A percentile compares a stretch with the other conserved stretches of the same genome.
phyloP scores from a whole-genome alignment of 805 yeast species.

The Hanseniaspora lindneri region DNA sequence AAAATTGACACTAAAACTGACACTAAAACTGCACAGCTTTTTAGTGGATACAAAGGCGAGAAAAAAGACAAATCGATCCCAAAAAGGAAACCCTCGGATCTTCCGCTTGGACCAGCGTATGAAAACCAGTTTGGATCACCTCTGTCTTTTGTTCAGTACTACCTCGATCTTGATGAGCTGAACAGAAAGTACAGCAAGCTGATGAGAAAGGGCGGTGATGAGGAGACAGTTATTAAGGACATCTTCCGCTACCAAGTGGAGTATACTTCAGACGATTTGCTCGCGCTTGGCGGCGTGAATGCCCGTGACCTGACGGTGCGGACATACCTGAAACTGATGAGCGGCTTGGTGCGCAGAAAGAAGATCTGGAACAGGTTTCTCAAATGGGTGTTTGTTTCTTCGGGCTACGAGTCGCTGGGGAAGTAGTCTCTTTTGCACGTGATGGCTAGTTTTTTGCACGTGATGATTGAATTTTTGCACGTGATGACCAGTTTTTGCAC shows the following conservation, averaged over 20 bases:
- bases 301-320: constrained; percentile 43
- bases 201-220: constrained; percentile 47
- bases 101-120: constrained; percentile 66
- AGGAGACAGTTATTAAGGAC: constrained; percentile 29
- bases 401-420: constrained; percentile 39
- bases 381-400: constrained; percentile 48
- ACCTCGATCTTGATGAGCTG: constrained; percentile 45
- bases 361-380: constrained; percentile 46
- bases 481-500: too few relatives aligned
- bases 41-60: constrained; percentile 22
- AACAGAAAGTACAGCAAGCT: constrained; percentile 36
- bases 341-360: constrained; percentile 40
- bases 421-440: too few relatives aligned
- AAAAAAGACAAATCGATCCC: constrained; percentile 49
- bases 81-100: constrained; percentile 42
- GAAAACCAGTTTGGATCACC: constrained; percentile 63
- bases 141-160: constrained; percentile 59
- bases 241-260: constrained; percentile 51
- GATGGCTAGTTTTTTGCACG: too few relatives aligned
- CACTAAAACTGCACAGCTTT: too few relatives aligned
- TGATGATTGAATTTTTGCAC: too few relatives aligned
- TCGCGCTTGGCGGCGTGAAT: background rate
- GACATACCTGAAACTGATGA: constrained; percentile 51
- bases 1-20: background rate
- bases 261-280: constrained; percentile 49